These are phyloP conservation scores for Colletotrichum sp. DNA, from an alignment of 2,329 filamentous ascomycete genomes.

Conservation along the genomic window DNA sequence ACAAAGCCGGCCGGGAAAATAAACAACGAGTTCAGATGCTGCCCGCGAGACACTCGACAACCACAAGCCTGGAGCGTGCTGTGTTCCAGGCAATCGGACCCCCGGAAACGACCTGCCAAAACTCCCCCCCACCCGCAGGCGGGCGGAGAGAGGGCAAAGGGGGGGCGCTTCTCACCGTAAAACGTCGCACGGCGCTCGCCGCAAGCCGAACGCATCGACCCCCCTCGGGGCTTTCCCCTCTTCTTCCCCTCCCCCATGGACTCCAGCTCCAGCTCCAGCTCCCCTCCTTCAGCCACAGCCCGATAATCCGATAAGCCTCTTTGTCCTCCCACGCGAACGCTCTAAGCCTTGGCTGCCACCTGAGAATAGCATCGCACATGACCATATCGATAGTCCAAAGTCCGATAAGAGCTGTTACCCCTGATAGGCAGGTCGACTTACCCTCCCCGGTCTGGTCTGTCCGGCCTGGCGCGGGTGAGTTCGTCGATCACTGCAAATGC, in stretches of 20 bases:
- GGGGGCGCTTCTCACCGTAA: slow-evolving; percentile 7
- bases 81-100: not conserved
- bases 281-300: not conserved
- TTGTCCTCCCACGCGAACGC: not conserved
- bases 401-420: not conserved
- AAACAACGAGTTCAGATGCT: not conserved
- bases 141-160: not conserved
- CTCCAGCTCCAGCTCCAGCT: not conserved
- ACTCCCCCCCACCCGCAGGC: not conserved
- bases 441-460: not conserved
- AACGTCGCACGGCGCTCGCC: slow-evolving; percentile 24
- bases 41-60: not conserved
- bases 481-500: not conserved
- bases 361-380: not conserved
- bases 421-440: not conserved
- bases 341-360: not conserved
- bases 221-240: not conserved
- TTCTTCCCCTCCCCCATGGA: not conserved
- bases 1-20: not conserved
- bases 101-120: not conserved
- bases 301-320: not conserved
- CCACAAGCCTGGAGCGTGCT: not conserved
- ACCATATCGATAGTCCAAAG: not conserved
- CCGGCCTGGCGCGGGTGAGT: not conserved
- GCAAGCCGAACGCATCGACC: slow-evolving; percentile 7